These are phyloP conservation scores for Fomitopsis pinicola DNA, from an alignment of 1,284 basidiomycete species.

Conservation along the genomic window DNA sequence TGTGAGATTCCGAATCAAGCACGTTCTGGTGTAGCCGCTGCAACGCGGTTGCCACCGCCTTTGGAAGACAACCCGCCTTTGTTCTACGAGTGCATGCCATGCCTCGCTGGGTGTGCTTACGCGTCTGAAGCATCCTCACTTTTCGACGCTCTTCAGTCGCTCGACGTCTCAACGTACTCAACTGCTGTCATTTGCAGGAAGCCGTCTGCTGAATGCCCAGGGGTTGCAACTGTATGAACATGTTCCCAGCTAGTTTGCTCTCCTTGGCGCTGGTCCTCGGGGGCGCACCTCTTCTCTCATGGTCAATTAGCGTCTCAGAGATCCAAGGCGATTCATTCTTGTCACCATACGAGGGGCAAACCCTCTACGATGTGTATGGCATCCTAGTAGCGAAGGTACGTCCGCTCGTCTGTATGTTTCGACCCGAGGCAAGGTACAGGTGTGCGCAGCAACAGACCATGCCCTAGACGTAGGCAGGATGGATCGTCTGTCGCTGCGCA, in stretches of 20 bases:
- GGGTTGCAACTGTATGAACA: not conserved
- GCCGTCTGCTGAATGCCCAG: not conserved
- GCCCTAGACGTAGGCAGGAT: not conserved
- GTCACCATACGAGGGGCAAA: slow-evolving; percentile 45
- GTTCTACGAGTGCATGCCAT: not conserved
- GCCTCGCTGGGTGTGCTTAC: not conserved
- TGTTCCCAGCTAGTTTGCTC: not conserved
- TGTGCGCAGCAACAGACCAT: not conserved
- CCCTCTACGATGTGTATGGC: slow-evolving; percentile 45
- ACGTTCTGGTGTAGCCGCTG: slow-evolving; percentile 1
- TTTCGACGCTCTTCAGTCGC: not conserved
- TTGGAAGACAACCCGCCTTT: not conserved
- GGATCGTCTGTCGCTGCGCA: not conserved
- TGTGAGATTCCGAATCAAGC: not conserved
- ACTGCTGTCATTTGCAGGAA: no score
- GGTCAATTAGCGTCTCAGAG: slow-evolving; percentile 33
- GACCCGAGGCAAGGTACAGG: not conserved
- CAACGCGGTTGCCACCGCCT: not conserved
- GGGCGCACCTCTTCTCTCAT: not conserved
- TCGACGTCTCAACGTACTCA: not conserved
- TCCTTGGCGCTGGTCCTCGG: not conserved
- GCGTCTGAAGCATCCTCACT: no score
- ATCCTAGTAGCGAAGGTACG: slow-evolving; percentile 52
- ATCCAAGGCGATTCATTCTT: slow-evolving; percentile 50
- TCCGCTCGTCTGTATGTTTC: not conserved